Evolutionary conservation across 306 rosid species (phyloP), one percentile per base, ranked within the genome.

Genomic region (Vicia villosa): DNA sequence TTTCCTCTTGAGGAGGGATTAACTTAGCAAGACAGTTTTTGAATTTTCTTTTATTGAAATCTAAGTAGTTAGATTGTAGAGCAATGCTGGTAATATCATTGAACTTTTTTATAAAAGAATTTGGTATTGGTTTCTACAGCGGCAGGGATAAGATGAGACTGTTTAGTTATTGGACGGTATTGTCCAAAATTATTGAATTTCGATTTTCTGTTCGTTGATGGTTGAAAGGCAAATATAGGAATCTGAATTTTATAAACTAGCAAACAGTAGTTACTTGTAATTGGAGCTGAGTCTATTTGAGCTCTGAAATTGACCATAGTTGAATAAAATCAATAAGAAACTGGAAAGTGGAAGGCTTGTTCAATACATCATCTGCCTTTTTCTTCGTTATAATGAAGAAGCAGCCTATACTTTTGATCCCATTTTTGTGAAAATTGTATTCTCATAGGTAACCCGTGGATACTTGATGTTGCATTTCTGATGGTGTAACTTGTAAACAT

Each of bases 61-160:
- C 22, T 34, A 22, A 26, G 38, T n/a, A n/a, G n/a, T n/a, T 55
- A 51, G 73, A 41, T 37, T 9, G 42, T 24, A 34, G 21, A 20
- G 12, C 24, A 32, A 28, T 34, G 12, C 22, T 21, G 37, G 60
- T n/a, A 54, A 10, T 22, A 11, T 11, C 15, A 54, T 54, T 54
- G 60, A 21, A 22, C 1, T n/a, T 54, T 54, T 24, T 54, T 54
- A 7, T 42, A 7, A 40, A 52, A 6, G 42, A 26, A 19, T 16
- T 32, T 37, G 69, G 13, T 17, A 64, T 26, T 19, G 73, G 74
- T 6, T 65, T 28, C 47, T 56, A 71, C 32, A 50, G 57, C n/a
- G 67, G 40, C 21, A 2, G 50, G 57, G 22, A 62, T 41, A 45
- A 47, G 45, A 56, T 63, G 66, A 63, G 4, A 24, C 28, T 24